A percentile compares a stretch with the other conserved stretches of the same genome.
These are phyloP conservation scores for Aspergillus carlsbadensis DNA, from an alignment of 495 filamentous ascomycete genomes.

Conservation along the genomic window DNA sequence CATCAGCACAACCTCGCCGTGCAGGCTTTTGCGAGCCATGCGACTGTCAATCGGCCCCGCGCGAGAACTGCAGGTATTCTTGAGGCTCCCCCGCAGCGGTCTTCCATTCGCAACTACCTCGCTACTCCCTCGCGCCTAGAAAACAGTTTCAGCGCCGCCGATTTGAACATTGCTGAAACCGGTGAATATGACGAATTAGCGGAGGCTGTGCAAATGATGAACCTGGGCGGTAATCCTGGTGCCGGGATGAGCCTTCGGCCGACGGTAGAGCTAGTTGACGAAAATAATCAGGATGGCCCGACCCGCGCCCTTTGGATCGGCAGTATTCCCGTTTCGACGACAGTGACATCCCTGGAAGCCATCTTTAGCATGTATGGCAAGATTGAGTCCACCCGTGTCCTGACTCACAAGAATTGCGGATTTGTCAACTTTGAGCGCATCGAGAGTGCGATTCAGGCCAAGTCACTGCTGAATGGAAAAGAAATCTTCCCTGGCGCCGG, in stretches of 20 bases:
- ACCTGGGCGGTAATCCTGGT: slow-evolving; percentile 62
- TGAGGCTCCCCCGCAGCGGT: slow-evolving; percentile 73
- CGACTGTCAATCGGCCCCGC: slow-evolving; percentile 76
- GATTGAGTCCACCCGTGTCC: slow-evolving; percentile 86
- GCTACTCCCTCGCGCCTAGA: slow-evolving; percentile 78
- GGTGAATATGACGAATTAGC: slow-evolving; percentile 69
- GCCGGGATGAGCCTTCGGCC: slow-evolving; percentile 51
- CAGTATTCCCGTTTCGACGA: slow-evolving; percentile 96
- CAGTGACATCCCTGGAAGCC: slow-evolving; percentile 84
- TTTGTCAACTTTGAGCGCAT: slow-evolving; percentile 95
- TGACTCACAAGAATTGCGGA: slow-evolving; percentile 98
- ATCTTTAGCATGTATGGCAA: slow-evolving; percentile 90
- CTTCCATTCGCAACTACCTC: slow-evolving; percentile 73
- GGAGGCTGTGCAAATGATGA: slow-evolving; percentile 77
- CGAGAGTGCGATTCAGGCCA: slow-evolving; percentile 87
- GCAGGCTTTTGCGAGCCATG: slow-evolving; percentile 83
- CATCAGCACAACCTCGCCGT: slow-evolving; percentile 92
- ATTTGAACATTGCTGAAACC: slow-evolving; percentile 69
- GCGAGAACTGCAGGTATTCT: slow-evolving; percentile 88
- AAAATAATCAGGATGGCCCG: slow-evolving; percentile 80
- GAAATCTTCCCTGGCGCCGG: slow-evolving; percentile 98
- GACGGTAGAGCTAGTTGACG: slow-evolving; percentile 52
- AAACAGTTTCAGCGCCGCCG: slow-evolving; percentile 76
- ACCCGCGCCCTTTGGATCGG: slow-evolving; percentile 96
- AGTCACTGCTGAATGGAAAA: slow-evolving; percentile 84